Evolutionary conservation across 805 yeast genomes (phyloP).

Genomic region (Ogataea populi-albae): DNA sequence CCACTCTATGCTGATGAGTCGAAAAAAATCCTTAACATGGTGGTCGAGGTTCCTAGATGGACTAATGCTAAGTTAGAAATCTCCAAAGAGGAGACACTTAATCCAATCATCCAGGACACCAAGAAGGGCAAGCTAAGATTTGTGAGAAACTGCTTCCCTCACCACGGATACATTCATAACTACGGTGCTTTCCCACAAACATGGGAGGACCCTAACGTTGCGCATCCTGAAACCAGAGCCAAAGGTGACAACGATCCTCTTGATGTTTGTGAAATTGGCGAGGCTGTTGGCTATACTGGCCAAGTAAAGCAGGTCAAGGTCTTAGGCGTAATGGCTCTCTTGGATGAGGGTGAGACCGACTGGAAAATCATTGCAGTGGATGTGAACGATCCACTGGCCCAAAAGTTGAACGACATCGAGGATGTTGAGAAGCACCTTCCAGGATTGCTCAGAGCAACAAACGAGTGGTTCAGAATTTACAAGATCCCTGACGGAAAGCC

Average conservation of each 20-base stretch:
- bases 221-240: conserved; percentile 63
- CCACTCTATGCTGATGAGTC: conserved; percentile 93
- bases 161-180: conserved; percentile 97
- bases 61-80: conserved; percentile 96
- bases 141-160: conserved; percentile 97
- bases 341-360: conserved; percentile 89
- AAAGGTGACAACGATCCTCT: conserved; percentile 85
- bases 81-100: conserved; percentile 75
- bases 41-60: conserved; percentile 99
- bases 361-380: conserved; percentile 93
- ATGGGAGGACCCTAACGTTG: conserved; percentile 71
- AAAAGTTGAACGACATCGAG: conserved; percentile 82
- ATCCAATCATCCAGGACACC: conserved; percentile 96
- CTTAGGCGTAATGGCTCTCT: conserved; percentile 88
- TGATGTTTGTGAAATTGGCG: conserved; percentile 83
- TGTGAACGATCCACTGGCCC: conserved; percentile 82
- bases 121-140: conserved; percentile 95
- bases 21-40: conserved; percentile 71
- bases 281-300: conserved; percentile 61
- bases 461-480: conserved; percentile 98
- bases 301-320: conserved; percentile 86
- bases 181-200: conserved; percentile 98
- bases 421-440: conserved; percentile 90
- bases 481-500: conserved; percentile 98
- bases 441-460: conserved; percentile 87